Percentiles rank a stretch among this genome's conserved stretches.
Evolutionary conservation across 768 basidiomycete species (phyloP).

Genomic region (Cantharellus cinnabarinus): DNA sequence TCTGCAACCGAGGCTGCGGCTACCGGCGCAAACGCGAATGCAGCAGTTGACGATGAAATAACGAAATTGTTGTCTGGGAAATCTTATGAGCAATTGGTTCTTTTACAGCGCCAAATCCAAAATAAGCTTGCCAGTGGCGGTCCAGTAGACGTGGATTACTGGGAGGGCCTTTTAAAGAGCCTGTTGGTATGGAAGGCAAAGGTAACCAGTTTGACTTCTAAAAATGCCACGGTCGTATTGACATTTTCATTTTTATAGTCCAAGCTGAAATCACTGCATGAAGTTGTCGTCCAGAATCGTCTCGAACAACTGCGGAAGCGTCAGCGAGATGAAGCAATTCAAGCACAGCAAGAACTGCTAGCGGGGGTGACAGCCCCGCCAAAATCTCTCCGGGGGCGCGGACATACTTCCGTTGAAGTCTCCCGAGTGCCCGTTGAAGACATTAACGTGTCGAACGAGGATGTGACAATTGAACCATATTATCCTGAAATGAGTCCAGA

Average conservation of each 20-base stretch:
- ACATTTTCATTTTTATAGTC: slow-evolving; percentile 28
- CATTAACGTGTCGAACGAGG: slow-evolving; percentile 16
- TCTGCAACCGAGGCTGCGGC: slow-evolving; percentile 31
- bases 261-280: slow-evolving; percentile 78
- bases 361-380: slow-evolving; percentile 53
- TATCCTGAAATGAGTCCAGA: slow-evolving; percentile 70
- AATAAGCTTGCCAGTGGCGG: slow-evolving; percentile 78
- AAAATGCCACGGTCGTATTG: slow-evolving; percentile 5
- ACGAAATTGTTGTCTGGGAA: slow-evolving; percentile 64
- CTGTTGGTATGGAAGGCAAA: slow-evolving; percentile 95
- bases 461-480: slow-evolving; percentile 52
- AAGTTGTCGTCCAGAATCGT: slow-evolving; percentile 90
- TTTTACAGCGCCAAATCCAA: slow-evolving; percentile 71
- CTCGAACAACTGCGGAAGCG: slow-evolving; percentile 88
- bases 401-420: slow-evolving; percentile 18
- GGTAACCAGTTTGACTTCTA: slow-evolving; percentile 21
- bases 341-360: slow-evolving; percentile 77
- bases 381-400: slow-evolving; percentile 23
- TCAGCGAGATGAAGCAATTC: slow-evolving; percentile 88
- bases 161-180: slow-evolving; percentile 84
- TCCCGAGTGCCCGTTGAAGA: slow-evolving; percentile 18
- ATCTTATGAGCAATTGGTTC: slow-evolving; percentile 62
- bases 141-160: slow-evolving; percentile 92
- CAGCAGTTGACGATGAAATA: slow-evolving; percentile 73
- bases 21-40: slow-evolving; percentile 24